phyloP scores from a whole-genome alignment of 345 rosid species.

The Lepidium aucheri region DNA sequence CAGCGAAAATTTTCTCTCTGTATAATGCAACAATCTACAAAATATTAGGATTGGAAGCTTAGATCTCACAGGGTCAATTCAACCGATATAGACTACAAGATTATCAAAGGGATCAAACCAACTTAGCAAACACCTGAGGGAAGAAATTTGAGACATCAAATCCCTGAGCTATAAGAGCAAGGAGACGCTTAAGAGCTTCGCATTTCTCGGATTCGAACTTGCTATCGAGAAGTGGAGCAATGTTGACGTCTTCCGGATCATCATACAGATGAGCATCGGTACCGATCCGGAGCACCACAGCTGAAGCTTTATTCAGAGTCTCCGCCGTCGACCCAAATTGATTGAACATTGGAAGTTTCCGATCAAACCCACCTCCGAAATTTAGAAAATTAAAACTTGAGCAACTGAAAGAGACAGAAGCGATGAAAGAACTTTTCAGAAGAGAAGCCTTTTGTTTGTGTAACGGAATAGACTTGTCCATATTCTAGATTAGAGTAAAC shows the following conservation, averaged over 20 bases:
- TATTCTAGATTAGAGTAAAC: not conserved
- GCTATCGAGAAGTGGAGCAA: slow-evolving; percentile 82
- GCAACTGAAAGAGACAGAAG: not conserved
- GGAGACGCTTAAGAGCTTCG: slow-evolving; percentile 93
- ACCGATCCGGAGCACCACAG: slow-evolving; percentile 77
- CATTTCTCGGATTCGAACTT: slow-evolving; percentile 90
- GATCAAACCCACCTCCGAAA: slow-evolving; percentile 15
- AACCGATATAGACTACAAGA: not conserved
- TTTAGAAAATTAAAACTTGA: not conserved
- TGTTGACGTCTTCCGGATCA: slow-evolving; percentile 87
- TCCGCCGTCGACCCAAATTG: slow-evolving; percentile 80
- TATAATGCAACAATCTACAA: not conserved
- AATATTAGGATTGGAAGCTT: not conserved
- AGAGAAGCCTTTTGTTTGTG: slow-evolving; percentile 14
- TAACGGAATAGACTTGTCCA: not conserved
- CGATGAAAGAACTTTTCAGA: slow-evolving; percentile 12
- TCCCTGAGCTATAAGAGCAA: slow-evolving; percentile 92
- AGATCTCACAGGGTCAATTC: not conserved
- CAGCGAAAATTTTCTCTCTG: not conserved
- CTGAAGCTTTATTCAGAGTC: slow-evolving; percentile 87
- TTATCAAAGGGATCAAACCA: not conserved
- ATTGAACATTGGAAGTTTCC: slow-evolving; percentile 39
- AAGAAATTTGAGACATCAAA: slow-evolving; percentile 95
- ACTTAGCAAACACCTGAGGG: slow-evolving; percentile 55
- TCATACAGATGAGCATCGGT: slow-evolving; percentile 97